Evolutionary conservation across 768 basidiomycete species (phyloP), one percentile per base, ranked within the genome.

Genomic region (Russula sp.): DNA sequence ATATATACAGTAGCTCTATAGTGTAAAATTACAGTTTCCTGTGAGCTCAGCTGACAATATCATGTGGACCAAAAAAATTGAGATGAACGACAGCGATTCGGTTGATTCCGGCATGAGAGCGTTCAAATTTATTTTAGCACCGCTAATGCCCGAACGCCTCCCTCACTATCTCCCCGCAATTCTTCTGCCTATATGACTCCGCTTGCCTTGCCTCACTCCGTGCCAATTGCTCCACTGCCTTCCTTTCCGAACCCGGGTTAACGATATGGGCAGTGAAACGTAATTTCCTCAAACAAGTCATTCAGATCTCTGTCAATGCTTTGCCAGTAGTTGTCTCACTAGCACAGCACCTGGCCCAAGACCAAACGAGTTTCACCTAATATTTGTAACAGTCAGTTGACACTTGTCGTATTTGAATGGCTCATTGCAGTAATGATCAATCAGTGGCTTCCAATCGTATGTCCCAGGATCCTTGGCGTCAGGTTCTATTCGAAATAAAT

Each of bases 401-500:
- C 20, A 44, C 8, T 52, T 20, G 20, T 16, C 36, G 4, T 5
- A 40, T n/a, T 50, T 18, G 49, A 18, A 42, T 52, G 40, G 24
- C n/a, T 40, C 55, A 28, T 32, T 48, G n/a, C 34, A n/a, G 6
- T 40, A 34, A 51, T 24, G 49, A 34, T 34, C n/a, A n/a, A n/a
- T n/a, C 34, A 30, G 30, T 59, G 44, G 22, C 52, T 30, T 44
- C 40, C 28, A 62, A 50, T 16, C 18, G 32, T 26, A 30, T 34
- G 30, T 46, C 42, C n/a, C 28, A 16, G 42, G 30, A 32, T 22
- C 30, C n/a, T 32, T 34, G 34, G 30, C 38, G 49, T 63, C 54
- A 22, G 28, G 24, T 6, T 51, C 40, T 34, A 58, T 63, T 63
- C 50, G 46, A 58, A 49, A 58, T 36, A 58, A 40, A 58, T 36